Base-by-base conservation (phyloP, 2,329 filamentous ascomycete genomes). In the Venturia oleaginea region DNA sequence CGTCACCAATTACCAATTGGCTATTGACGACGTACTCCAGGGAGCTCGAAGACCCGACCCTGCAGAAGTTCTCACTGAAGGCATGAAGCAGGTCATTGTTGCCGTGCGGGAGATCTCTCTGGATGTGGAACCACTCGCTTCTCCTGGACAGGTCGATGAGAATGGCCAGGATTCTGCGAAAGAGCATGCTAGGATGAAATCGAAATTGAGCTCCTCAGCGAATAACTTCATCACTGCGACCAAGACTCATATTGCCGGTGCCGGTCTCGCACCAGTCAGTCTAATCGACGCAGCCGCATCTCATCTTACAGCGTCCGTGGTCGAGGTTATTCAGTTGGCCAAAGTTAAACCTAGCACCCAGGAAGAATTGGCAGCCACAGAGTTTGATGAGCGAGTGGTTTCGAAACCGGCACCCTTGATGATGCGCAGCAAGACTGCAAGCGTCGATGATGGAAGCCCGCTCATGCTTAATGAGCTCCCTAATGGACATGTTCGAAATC, bases 161-260 rank as follows among this genome's bases (percentile, higher is more conserved):
- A 60, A 65, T 22, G 73, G 67, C 34, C 72, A 72, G 7, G 73
- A 76, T 46, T 62, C 60, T 2, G 34, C 51, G n/a, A 76, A 71
- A 79, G 84, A 87, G 67, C 85, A 86, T 68, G 79, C 81, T 34
- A 91, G 88, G 74, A 82, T 95, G 66, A 95, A 91, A 76, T 83
- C 85, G 61, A 88, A 88, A 65, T 89, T 97, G 3, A 95, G 92
- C n/a, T 88, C 89, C 2, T 96, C 93, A 1, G 92, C 94, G 60
- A 97, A 97, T 80, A 94, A 93, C 72, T 81, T 99, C 65, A 97
- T 97, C 71, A 97, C 93, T 2, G 91, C 93, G 1, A 89, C 91
- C 40, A 96, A 95, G 78, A 96, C 96, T 72, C 96, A 94, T 74
- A 88, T 90, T 40, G 83, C 85, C 13, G 87, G 91, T 0, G 86